phyloP scores from a whole-genome alignment of 2,329 filamentous ascomycete species.

The Exserohilum rostratum region DNA sequence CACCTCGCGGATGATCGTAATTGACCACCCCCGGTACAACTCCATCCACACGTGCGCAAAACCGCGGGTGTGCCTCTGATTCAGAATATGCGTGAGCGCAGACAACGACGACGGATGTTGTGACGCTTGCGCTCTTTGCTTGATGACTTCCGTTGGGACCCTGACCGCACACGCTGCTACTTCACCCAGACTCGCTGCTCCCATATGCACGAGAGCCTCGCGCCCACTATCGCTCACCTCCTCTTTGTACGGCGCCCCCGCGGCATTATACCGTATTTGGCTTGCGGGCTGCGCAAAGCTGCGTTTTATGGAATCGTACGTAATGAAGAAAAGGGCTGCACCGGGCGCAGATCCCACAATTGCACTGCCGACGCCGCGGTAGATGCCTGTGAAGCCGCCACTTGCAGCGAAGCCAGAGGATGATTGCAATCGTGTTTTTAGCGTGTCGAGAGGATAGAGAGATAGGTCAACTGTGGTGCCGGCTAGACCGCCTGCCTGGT shows the following conservation, averaged over 20 bases:
- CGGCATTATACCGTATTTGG: slow-evolving; percentile 26
- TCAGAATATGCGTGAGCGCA: slow-evolving; percentile 72
- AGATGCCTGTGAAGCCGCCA: slow-evolving; percentile 90
- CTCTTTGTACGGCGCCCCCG: slow-evolving; percentile 37
- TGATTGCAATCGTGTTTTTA: slow-evolving; percentile 96
- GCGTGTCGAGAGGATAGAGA: slow-evolving; percentile 96
- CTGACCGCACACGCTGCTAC: slow-evolving; percentile 89
- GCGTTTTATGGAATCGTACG: slow-evolving; percentile 76
- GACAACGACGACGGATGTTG: slow-evolving; percentile 73
- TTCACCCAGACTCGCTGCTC: slow-evolving; percentile 84
- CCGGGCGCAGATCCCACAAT: slow-evolving; percentile 91
- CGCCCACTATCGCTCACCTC: slow-evolving; percentile 13
- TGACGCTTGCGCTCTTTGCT: slow-evolving; percentile 91
- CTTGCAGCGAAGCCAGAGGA: slow-evolving; percentile 75
- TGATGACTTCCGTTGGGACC: slow-evolving; percentile 95
- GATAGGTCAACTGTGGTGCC: slow-evolving; percentile 96
- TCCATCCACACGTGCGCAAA: slow-evolving; percentile 72
- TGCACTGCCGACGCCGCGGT: slow-evolving; percentile 87
- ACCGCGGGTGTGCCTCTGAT: slow-evolving; percentile 48
- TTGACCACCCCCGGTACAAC: slow-evolving; percentile 87
- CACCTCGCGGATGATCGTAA: slow-evolving; percentile 94
- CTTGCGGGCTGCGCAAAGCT: slow-evolving; percentile 21
- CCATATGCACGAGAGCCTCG: slow-evolving; percentile 69
- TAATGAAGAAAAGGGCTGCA: slow-evolving; percentile 96
- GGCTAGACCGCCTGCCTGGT: slow-evolving; percentile 83